These are phyloP conservation scores for Trichoderma asperellum DNA, from an alignment of 2,329 filamentous ascomycete genomes.

Conservation along the genomic window DNA sequence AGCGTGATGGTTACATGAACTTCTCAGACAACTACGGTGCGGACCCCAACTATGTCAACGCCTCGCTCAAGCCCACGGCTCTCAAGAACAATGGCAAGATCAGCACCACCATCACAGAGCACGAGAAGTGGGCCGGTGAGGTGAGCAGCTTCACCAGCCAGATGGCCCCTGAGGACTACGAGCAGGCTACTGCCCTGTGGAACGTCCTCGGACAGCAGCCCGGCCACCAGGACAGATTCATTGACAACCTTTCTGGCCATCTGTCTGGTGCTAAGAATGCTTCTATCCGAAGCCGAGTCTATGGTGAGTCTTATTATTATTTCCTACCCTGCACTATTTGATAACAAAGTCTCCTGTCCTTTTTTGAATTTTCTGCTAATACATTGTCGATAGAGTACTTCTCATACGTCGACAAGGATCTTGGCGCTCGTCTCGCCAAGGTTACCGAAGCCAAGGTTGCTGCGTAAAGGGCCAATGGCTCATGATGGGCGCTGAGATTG, in stretches of 20 bases:
- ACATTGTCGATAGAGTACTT: slow-evolving; percentile 9
- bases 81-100: slow-evolving; percentile 10
- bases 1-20: slow-evolving; percentile 36
- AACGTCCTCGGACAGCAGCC: slow-evolving; percentile 1
- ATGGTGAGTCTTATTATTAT: slow-evolving; percentile 2
- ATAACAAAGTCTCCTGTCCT: neutral
- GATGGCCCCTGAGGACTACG: slow-evolving; percentile 17
- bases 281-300: slow-evolving; percentile 14
- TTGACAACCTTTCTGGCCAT: slow-evolving; percentile 3
- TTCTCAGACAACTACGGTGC: slow-evolving; percentile 36
- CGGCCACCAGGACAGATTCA: slow-evolving; percentile 15
- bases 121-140: slow-evolving; percentile 58
- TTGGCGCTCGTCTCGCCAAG: neutral
- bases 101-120: slow-evolving; percentile 32
- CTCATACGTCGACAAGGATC: slow-evolving; percentile 19
- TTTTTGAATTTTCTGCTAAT: neutral
- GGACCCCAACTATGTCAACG: slow-evolving; percentile 36
- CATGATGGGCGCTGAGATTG: neutral
- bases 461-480: neutral
- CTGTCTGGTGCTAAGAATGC: slow-evolving; percentile 11
- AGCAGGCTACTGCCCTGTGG: slow-evolving; percentile 24
- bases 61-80: slow-evolving; percentile 35
- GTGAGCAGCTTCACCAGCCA: slow-evolving; percentile 54
- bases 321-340: too few species aligned
- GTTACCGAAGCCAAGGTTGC: slow-evolving; percentile 21